Evolutionary conservation across 176 grass and related monocot species (phyloP).

Genomic region (Puccinellia tenuiflora): DNA sequence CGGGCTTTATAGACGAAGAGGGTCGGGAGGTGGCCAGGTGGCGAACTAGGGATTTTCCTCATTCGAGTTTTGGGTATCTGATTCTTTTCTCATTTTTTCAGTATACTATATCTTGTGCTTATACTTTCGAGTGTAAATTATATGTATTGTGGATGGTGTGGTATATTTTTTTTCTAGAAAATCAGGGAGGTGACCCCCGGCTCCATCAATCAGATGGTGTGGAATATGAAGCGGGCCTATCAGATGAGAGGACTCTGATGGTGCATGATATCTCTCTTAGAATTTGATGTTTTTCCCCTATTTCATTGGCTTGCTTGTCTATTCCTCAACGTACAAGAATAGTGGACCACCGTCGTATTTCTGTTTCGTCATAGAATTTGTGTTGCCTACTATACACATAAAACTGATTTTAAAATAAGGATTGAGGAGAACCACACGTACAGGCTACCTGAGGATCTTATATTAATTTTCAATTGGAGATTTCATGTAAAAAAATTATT

Average conservation of each 20-base stretch:
- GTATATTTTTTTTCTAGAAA: not conserved
- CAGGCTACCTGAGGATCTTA: not conserved
- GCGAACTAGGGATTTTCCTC: not conserved
- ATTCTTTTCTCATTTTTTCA: not conserved
- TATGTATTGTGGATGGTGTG: not conserved
- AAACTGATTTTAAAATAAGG: not conserved
- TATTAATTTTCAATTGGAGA: not conserved
- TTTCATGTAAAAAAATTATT: too few species aligned
- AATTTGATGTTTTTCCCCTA: not conserved
- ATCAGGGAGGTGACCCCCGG: not conserved
- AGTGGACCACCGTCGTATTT: not conserved
- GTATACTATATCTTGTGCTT: not conserved
- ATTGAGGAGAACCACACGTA: not conserved
- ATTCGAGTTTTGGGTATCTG: constrained; percentile 1
- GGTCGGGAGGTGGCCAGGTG: not conserved
- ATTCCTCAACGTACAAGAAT: not conserved
- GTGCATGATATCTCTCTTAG: not conserved
- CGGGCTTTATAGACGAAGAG: not conserved
- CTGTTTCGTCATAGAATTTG: not conserved
- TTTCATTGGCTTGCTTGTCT: not conserved
- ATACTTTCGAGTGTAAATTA: not conserved
- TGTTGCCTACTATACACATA: not conserved
- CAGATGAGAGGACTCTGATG: not conserved
- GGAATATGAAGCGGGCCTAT: not conserved
- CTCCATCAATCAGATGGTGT: not conserved